Base-by-base conservation (phyloP, 768 basidiomycete species). In the Boletus vinaceobasis region DNA sequence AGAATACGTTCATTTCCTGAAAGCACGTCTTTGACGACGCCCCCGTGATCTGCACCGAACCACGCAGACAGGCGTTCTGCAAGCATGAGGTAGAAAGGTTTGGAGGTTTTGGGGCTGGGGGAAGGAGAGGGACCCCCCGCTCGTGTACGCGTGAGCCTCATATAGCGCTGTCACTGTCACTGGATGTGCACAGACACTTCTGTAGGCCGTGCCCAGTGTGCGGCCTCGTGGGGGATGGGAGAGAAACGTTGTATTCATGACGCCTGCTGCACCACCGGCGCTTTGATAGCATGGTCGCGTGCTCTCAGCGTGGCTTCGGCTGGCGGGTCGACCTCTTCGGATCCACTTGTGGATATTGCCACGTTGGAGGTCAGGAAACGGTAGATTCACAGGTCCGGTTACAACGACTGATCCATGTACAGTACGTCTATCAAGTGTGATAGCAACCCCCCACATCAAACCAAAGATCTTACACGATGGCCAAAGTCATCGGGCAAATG, bases 1-100 rank as follows among this genome's bases (percentile, higher is more conserved):
- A 80, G 69, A 35, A 83, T 72, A 38, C 71, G 64, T 50, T 74
- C 74, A 53, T 72, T 71, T 19, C 72, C 73, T 8, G 67, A 54
- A 2, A 67, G 59, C 6, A 67, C 60, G 14, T 71, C 67, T 23
- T 33, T 58, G 32, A 59, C 46, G 23, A 64, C 38, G 6, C 47
- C 43, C 2, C 44, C 29, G 8, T 55, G 58, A 32, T 58, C 57
- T 13, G 46, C 5, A 21, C 51, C 47, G n/a, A 65, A 57, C 56
- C 56, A 51, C 27, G 55, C 43, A 21, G 54, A 54, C 31, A 57
- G 31, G 44, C 53, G 66, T 44, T 61, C 27, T 32, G 49, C 23
- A 10, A 54, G 40, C 64, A 67, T 68, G 39, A 9, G 15, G 45
- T 6, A 7, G 2, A 21, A 23, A 13, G 7, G 3, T 23, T 23